These are phyloP conservation scores for Solanum aculeatissimum DNA, from an alignment of 305 asterid species.

Conservation along the genomic window DNA sequence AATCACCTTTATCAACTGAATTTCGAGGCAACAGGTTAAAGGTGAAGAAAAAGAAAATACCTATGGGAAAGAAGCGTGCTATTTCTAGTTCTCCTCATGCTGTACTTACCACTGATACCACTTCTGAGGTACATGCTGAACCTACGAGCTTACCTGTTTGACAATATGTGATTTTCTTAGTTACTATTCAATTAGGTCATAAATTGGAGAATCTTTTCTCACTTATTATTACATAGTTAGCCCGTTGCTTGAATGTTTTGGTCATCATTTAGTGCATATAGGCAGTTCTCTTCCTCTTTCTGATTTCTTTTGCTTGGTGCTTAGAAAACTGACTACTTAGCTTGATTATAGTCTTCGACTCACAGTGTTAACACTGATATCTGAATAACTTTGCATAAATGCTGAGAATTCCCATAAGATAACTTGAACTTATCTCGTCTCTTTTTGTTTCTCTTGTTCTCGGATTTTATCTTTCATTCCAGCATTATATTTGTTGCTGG, in stretches of 20 bases:
- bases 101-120: slow-evolving; percentile 45
- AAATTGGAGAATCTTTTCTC: background rate
- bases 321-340: background rate
- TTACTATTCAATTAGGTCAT: background rate
- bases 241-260: background rate
- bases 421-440: background rate
- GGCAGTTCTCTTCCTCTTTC: background rate
- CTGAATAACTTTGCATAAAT: background rate
- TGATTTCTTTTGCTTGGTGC: background rate
- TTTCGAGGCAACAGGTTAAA: slow-evolving; percentile 45
- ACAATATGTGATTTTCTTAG: background rate
- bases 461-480: background rate
- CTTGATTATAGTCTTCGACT: background rate
- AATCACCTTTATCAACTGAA: slow-evolving; percentile 51
- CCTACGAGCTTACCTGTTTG: background rate
- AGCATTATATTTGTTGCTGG: background rate
- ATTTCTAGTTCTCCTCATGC: slow-evolving; percentile 41
- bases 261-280: background rate
- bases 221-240: background rate
- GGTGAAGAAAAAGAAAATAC: slow-evolving; percentile 24
- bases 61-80: slow-evolving; percentile 43
- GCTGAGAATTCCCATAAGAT: background rate
- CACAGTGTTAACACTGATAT: background rate
- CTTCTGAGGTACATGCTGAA: slow-evolving; percentile 41
- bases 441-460: background rate